Base-by-base conservation (phyloP, 1,139 yeast genomes). In the Pichia sp. region DNA sequence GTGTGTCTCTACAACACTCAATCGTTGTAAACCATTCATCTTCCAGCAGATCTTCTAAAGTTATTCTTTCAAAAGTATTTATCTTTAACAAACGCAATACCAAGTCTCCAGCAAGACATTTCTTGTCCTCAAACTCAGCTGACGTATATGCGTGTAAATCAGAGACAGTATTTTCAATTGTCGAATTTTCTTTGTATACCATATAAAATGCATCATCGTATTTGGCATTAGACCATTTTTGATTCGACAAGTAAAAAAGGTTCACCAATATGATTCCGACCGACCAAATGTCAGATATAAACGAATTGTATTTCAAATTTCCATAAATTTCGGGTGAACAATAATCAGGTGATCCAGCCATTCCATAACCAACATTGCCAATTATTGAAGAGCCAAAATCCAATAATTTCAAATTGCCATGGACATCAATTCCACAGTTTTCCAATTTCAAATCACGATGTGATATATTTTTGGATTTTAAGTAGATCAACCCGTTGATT, bases 391-490 rank as follows among this genome's bases (percentile, higher is more conserved):
- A 67, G 2, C 81, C 80, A 56, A 75, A 76, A 59, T 76, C 81
- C 45, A 76, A 72, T 45, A 76, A 55, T 58, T 75, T 76, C 45
- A 76, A 59, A n/a, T 70, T 61, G 0, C 78, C 79, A n/a, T 60
- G 46, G 3, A 47, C 45, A 48, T 60, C 66, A 16, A 75, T 72
- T 50, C 75, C 76, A 53, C 79, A 74, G 53, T 76, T 76, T 50
- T 74, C 80, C 37, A 75, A 59, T 53, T 76, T 76, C 47, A 76
- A 63, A 55, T 76, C 81, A 41, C 81, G 62, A 57, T 76, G 81
- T 5, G 77, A 75, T 41, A 75, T 63, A 1, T 75, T 75, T 37
- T 66, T 57, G 3, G 55, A 52, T 52, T 76, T 80, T 43, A 76
- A 58, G 56, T 63, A 67, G 5, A 52, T 45, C 9, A 75, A 70